A percentile compares a stretch with the other conserved stretches of the same genome.
Conservation (phyloP, 805 yeast genomes). For the Wickerhamomyces bovis region DNA sequence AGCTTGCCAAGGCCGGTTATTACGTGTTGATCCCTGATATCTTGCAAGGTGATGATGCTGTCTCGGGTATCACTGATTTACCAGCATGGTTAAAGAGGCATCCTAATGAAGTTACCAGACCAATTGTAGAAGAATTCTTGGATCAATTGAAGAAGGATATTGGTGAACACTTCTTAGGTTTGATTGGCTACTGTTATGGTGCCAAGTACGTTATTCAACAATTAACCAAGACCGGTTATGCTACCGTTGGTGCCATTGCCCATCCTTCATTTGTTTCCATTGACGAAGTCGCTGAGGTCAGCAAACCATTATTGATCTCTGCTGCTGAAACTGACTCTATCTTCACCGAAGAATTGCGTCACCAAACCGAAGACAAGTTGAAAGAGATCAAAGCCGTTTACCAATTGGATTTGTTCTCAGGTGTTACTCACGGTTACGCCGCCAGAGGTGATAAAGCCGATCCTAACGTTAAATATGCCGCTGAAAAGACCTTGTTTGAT, state of each 20-base stretch:
- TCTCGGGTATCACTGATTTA: conserved; percentile 22
- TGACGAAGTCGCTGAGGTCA: conserved; percentile 58
- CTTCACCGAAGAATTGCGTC: conserved; percentile 62
- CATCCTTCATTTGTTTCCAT: conserved; percentile 74
- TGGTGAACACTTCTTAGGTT: conserved; percentile 44
- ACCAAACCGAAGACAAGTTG: conserved; percentile 52
- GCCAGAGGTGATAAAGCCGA: conserved; percentile 63
- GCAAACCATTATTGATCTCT: conserved; percentile 50
- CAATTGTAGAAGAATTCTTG: conserved; percentile 45
- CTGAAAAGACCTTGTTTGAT: conserved; percentile 51
- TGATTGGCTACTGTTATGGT: conserved; percentile 82
- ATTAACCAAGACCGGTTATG: conserved; percentile 30
- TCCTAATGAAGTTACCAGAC: conserved; percentile 38
- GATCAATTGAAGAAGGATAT: conserved; percentile 35
- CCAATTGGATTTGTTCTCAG: conserved; percentile 56
- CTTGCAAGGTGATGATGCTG: conserved; percentile 44
- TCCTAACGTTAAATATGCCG: conserved; percentile 55
- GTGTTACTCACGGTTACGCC: conserved; percentile 73
- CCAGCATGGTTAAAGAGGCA: conserved; percentile 51
- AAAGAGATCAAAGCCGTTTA: conserved; percentile 47
- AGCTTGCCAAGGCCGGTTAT: conserved; percentile 55
- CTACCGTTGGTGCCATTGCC: conserved; percentile 65
- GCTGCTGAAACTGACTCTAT: conserved; percentile 67
- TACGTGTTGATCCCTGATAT: conserved; percentile 75
- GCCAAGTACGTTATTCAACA: conserved; percentile 62